phyloP scores from a whole-genome alignment of 2,329 filamentous ascomycete genomes.

The Botrytis elliptica region DNA sequence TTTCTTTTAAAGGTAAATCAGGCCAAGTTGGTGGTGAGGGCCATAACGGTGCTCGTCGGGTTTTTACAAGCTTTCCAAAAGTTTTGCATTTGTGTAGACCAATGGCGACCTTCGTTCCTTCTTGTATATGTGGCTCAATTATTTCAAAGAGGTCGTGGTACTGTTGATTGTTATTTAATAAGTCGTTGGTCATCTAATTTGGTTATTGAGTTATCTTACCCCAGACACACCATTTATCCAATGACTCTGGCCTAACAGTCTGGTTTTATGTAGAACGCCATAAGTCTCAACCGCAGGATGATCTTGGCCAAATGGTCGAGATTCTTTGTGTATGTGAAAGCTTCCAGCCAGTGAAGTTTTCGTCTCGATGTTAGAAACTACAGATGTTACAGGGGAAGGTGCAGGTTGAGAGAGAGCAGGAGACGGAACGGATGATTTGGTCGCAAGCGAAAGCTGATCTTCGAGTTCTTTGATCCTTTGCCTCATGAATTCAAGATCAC shows the following conservation, averaged over 20 bases:
- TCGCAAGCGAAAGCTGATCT: neutral
- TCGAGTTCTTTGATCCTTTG: neutral
- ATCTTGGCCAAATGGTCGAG: constrained; percentile 37
- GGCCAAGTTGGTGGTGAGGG: constrained; percentile 42
- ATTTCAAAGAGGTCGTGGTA: neutral
- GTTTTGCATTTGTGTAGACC: constrained; percentile 52
- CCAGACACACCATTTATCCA: constrained; percentile 52
- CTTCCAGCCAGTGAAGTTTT: neutral
- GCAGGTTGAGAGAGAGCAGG: neutral
- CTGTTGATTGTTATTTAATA: neutral
- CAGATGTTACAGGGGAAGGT: neutral
- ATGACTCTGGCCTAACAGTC: constrained; percentile 57
- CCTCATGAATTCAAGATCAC: neutral
- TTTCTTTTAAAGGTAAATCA: constrained; percentile 47
- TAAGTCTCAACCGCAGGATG: constrained; percentile 41
- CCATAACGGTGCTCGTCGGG: constrained; percentile 49
- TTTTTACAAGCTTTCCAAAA: constrained; percentile 53
- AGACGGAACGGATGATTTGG: neutral
- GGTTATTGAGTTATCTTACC: constrained; percentile 37
- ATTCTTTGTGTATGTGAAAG: neutral
- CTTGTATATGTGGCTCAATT: constrained; percentile 45
- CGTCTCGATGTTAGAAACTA: neutral
- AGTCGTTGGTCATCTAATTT: neutral
- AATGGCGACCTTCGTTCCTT: constrained; percentile 41
- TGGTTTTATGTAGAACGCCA: constrained; percentile 53